Percentiles rank a stretch among this genome's conserved stretches.
Conservation (phyloP, 257 asterid genomes). For the Rauvolfia tetraphylla region DNA sequence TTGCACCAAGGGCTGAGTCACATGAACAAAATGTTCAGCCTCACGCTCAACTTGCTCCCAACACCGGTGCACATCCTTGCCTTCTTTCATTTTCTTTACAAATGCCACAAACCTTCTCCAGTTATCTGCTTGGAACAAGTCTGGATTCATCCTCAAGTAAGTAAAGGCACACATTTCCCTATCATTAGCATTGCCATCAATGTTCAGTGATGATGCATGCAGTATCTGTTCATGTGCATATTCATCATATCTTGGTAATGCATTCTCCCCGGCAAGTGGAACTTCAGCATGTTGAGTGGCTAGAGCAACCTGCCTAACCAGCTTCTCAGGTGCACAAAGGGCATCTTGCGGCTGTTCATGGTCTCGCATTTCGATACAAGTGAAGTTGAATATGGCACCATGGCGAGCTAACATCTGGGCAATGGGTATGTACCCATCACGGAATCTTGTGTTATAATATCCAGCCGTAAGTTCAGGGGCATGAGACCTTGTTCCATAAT, state of each 20-base stretch:
- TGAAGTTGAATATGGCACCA: slow-evolving; percentile 83
- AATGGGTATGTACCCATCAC: slow-evolving; percentile 83
- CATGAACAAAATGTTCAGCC: slow-evolving; percentile 84
- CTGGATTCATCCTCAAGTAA: slow-evolving; percentile 82
- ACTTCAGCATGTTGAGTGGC: slow-evolving; percentile 79
- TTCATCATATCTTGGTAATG: slow-evolving; percentile 79
- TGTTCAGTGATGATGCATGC: slow-evolving; percentile 43
- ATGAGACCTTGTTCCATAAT: slow-evolving; percentile 89
- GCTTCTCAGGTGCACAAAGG: slow-evolving; percentile 75
- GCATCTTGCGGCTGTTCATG: slow-evolving; percentile 98
- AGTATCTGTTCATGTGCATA: slow-evolving; percentile 77
- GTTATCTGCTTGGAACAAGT: slow-evolving; percentile 80
- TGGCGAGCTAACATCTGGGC: slow-evolving; percentile 94
- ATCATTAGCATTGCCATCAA: slow-evolving; percentile 34
- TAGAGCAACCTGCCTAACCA: slow-evolving; percentile 74
- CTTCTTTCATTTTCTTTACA: slow-evolving; percentile 93
- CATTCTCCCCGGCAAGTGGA: slow-evolving; percentile 90
- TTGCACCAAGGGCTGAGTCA: slow-evolving; percentile 78
- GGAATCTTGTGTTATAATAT: slow-evolving; percentile 79
- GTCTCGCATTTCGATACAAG: slow-evolving; percentile 91
- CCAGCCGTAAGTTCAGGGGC: slow-evolving; percentile 98
- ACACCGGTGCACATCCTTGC: slow-evolving; percentile 48
- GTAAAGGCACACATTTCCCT: slow-evolving; percentile 93
- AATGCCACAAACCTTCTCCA: slow-evolving; percentile 85
- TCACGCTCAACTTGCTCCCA: slow-evolving; percentile 85